phyloP scores from a whole-genome alignment of 345 rosid species.

The Hypericum perforatum region DNA sequence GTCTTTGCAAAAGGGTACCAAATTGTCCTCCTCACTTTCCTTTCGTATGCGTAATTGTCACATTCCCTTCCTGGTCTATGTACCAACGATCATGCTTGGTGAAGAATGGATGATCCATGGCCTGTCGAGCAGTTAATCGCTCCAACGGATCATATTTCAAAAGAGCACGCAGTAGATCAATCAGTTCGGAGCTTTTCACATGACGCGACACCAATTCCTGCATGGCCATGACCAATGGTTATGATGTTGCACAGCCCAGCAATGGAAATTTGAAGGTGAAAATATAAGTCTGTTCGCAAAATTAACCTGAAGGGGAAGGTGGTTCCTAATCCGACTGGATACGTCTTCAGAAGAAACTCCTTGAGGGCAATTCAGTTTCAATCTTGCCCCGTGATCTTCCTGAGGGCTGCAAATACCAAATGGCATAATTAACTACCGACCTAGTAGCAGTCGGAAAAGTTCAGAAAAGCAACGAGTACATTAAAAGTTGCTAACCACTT shows the following conservation, averaged over 20 bases:
- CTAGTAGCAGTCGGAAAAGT: no score
- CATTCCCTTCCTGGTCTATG: no score
- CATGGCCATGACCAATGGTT: conserved; percentile 5
- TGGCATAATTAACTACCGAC: background rate
- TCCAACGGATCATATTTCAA: conserved; percentile 57
- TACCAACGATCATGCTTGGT: conserved; percentile 19
- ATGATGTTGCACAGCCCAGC: background rate
- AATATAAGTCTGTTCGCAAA: background rate
- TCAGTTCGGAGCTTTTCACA: conserved; percentile 38
- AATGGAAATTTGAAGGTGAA: background rate
- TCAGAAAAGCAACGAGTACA: no score
- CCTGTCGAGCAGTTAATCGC: conserved; percentile 56
- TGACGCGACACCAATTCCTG: conserved; percentile 51
- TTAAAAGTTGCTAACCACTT: conserved; percentile 6
- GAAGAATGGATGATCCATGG: conserved; percentile 71
- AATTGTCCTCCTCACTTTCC: conserved; percentile 34
- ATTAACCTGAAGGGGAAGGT: conserved; percentile 44
- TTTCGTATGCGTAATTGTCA: background rate
- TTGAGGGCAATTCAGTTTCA: conserved; percentile 72
- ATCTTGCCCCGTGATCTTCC: conserved; percentile 55
- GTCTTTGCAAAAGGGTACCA: conserved; percentile 27
- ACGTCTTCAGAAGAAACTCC: conserved; percentile 80
- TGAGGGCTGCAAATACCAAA: conserved; percentile 42
- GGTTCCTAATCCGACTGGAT: conserved; percentile 69
- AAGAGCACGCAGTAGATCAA: conserved; percentile 48